Percentiles rank a stretch among this genome's conserved stretches.
These are phyloP conservation scores for Ogataea siamensis DNA, from an alignment of 805 yeast genomes.

Conservation along the genomic window DNA sequence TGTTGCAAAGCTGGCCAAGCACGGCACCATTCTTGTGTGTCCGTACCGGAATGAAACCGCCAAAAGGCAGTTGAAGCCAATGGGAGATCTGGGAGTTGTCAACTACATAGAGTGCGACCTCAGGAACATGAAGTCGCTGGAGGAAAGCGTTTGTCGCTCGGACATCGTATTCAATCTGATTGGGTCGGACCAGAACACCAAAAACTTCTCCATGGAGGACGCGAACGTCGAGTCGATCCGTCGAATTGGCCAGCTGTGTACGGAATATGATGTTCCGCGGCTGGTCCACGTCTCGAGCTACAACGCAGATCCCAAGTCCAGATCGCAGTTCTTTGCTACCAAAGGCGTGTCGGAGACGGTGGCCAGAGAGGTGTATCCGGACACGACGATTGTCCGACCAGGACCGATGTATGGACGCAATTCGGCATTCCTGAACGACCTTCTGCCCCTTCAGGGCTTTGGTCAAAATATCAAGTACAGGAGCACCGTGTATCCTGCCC, in stretches of 20 bases:
- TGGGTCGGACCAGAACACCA: conserved; percentile 74
- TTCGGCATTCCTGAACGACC: conserved; percentile 63
- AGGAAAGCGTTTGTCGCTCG: conserved; percentile 73
- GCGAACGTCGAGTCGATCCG: conserved; percentile 76
- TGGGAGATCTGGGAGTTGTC: conserved; percentile 86
- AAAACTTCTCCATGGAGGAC: conserved; percentile 80
- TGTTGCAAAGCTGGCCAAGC: conserved; percentile 70
- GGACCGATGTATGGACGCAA: conserved; percentile 76
- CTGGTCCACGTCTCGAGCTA: conserved; percentile 76
- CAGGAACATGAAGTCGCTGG: conserved; percentile 71
- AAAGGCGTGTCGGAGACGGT: conserved; percentile 76
- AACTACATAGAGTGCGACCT: conserved; percentile 80
- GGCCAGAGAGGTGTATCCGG: conserved; percentile 66
- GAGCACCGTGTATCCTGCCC: conserved; percentile 70
- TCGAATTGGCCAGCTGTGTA: conserved; percentile 71
- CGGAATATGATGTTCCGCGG: conserved; percentile 69
- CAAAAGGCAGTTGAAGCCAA: conserved; percentile 73
- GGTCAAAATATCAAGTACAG: conserved; percentile 67
- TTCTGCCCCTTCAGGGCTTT: conserved; percentile 52
- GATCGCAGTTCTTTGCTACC: conserved; percentile 71
- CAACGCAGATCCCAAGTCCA: conserved; percentile 67
- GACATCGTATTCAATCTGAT: conserved; percentile 80
- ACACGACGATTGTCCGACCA: conserved; percentile 82
- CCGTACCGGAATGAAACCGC: conserved; percentile 83
- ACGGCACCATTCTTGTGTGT: conserved; percentile 72